phyloP scores from a whole-genome alignment of 2,329 filamentous ascomycete genomes.

The Aspergillus texensis region DNA sequence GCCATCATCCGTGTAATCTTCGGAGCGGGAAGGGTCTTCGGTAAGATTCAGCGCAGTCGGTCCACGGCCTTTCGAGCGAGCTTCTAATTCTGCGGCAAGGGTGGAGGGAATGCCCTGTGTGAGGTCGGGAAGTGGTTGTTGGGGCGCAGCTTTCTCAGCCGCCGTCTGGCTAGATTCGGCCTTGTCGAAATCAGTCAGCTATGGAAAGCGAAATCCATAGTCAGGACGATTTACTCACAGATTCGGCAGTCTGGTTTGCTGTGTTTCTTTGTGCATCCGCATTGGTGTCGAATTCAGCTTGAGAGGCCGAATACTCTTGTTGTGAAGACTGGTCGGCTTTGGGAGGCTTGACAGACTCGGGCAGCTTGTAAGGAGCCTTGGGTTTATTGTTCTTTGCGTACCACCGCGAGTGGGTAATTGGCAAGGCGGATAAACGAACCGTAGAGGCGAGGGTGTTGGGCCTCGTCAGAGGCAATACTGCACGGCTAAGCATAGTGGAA shows the following conservation, averaged over 20 bases:
- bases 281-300: slow-evolving; percentile 42
- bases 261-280: slow-evolving; percentile 36
- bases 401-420: slow-evolving; percentile 39
- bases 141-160: slow-evolving; percentile 41
- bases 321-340: slow-evolving; percentile 29
- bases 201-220: neutral
- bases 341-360: slow-evolving; percentile 33
- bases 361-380: slow-evolving; percentile 38
- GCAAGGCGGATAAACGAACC: slow-evolving; percentile 36
- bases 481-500: slow-evolving; percentile 48
- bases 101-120: slow-evolving; percentile 95
- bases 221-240: slow-evolving; percentile 28
- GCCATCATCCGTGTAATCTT: slow-evolving; percentile 52
- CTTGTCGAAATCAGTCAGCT: slow-evolving; percentile 26
- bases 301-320: slow-evolving; percentile 37
- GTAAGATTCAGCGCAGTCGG: slow-evolving; percentile 53
- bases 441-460: slow-evolving; percentile 40
- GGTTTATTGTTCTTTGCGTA: slow-evolving; percentile 42
- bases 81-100: slow-evolving; percentile 72
- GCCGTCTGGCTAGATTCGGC: slow-evolving; percentile 41
- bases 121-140: slow-evolving; percentile 79
- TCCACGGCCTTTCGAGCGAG: slow-evolving; percentile 42
- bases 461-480: slow-evolving; percentile 49
- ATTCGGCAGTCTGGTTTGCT: slow-evolving; percentile 27
- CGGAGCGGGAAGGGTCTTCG: slow-evolving; percentile 50